Evolutionary conservation across 2,329 filamentous ascomycete species (phyloP).

Genomic region (Knoxdaviesia capensis): DNA sequence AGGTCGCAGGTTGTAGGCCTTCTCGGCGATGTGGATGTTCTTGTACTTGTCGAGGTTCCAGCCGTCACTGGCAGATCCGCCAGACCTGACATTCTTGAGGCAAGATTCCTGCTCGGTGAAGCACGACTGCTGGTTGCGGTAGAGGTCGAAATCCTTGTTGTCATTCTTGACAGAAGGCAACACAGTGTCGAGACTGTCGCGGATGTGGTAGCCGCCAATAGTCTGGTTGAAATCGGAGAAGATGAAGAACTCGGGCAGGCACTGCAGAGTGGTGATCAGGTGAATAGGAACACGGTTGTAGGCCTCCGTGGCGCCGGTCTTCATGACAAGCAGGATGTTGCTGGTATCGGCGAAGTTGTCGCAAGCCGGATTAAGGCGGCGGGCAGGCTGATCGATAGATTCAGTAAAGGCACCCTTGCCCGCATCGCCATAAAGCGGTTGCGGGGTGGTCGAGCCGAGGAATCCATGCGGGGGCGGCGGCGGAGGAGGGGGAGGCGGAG

Average conservation of each 20-base stretch:
- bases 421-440: not conserved
- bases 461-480: not conserved
- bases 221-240: slow-evolving; percentile 35
- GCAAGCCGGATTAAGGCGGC: slow-evolving; percentile 12
- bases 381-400: slow-evolving; percentile 5
- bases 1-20: slow-evolving; percentile 27
- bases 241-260: slow-evolving; percentile 28
- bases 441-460: not conserved
- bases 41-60: slow-evolving; percentile 44
- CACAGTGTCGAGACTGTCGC: slow-evolving; percentile 25
- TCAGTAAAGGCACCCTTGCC: too few relatives aligned
- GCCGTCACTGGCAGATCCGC: slow-evolving; percentile 9
- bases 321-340: slow-evolving; percentile 29
- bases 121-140: slow-evolving; percentile 23
- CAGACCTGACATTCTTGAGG: slow-evolving; percentile 10
- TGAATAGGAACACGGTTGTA: slow-evolving; percentile 31
- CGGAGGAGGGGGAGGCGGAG: not conserved
- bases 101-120: slow-evolving; percentile 23
- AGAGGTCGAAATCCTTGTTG: slow-evolving; percentile 30
- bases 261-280: slow-evolving; percentile 29
- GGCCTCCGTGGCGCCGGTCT: slow-evolving; percentile 35
- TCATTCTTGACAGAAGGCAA: slow-evolving; percentile 19
- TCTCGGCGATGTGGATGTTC: slow-evolving; percentile 37
- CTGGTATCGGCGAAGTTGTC: slow-evolving; percentile 21
- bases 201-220: slow-evolving; percentile 21